phyloP scores from a whole-genome alignment of 805 yeast genomes.

The Peterozyma toletana region DNA sequence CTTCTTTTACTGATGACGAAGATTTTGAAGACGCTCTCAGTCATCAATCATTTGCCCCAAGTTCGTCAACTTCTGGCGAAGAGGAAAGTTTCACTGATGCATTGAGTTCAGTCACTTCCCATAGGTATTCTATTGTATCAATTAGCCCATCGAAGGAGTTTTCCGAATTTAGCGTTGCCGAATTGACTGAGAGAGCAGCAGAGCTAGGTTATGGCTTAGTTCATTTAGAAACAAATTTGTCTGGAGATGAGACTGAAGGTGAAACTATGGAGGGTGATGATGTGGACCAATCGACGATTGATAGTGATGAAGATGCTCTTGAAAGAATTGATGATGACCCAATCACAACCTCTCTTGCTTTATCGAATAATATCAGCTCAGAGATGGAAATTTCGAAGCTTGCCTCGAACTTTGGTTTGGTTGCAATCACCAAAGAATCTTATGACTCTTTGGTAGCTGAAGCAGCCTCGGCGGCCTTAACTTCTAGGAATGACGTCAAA shows the following conservation, averaged over 20 bases:
- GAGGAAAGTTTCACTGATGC: neutral
- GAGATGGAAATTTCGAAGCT: slow-evolving; percentile 7
- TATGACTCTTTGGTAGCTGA: slow-evolving; percentile 16
- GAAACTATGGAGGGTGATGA: neutral
- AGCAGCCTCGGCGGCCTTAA: slow-evolving; percentile 9
- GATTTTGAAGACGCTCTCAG: slow-evolving; percentile 11
- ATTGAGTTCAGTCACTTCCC: no score
- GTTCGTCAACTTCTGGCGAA: neutral
- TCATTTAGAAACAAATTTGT: slow-evolving; percentile 16
- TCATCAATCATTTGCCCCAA: neutral
- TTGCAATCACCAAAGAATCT: slow-evolving; percentile 24
- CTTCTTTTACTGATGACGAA: slow-evolving; percentile 4
- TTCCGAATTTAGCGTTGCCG: slow-evolving; percentile 6
- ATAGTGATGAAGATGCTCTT: neutral
- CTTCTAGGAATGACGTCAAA: no score
- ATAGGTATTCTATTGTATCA: slow-evolving; percentile 1
- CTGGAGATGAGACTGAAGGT: slow-evolving; percentile 9
- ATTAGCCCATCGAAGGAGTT: slow-evolving; percentile 10
- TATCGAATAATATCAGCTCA: slow-evolving; percentile 5
- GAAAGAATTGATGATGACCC: neutral
- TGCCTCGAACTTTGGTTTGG: slow-evolving; percentile 26
- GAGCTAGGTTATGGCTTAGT: slow-evolving; percentile 26
- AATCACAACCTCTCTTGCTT: neutral
- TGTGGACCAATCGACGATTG: neutral
- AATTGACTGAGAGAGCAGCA: slow-evolving; percentile 24